Percentiles rank a stretch among this genome's conserved stretches.
Evolutionary conservation across 148 eudicot species (phyloP).

Genomic region (Hydrangea macrophylla): DNA sequence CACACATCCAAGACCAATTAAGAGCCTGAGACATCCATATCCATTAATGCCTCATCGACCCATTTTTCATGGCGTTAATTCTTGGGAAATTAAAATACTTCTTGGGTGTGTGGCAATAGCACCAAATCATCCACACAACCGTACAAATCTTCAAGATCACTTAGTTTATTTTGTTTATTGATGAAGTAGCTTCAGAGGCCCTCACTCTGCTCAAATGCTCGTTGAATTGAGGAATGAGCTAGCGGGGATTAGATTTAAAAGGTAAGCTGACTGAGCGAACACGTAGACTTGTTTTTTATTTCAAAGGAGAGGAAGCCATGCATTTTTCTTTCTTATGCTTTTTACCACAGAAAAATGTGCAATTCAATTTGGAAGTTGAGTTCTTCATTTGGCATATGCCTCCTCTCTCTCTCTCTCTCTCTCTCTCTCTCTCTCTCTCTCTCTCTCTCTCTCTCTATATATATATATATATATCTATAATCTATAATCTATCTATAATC

Average conservation of each 20-base stretch:
- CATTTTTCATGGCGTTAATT: constrained; percentile 4
- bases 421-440: too few species aligned
- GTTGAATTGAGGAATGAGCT: constrained; percentile 15
- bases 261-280: constrained; percentile 38
- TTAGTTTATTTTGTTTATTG: constrained; percentile 21
- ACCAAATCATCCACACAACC: constrained; percentile 33
- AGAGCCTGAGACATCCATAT: constrained; percentile 23
- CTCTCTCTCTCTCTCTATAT: too few species aligned
- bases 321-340: too few species aligned
- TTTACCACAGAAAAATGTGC: neutral
- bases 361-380: neutral
- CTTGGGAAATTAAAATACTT: constrained; percentile 17
- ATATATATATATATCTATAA: too few species aligned
- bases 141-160: constrained; percentile 19
- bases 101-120: constrained; percentile 28
- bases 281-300: constrained; percentile 4
- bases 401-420: too few species aligned
- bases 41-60: constrained; percentile 1
- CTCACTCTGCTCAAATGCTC: constrained; percentile 23
- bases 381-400: neutral
- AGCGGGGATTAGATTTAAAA: constrained; percentile 16
- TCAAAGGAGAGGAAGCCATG: constrained; percentile 17
- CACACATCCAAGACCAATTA: constrained; percentile 29
- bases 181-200: constrained; percentile 21
- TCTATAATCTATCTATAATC: too few species aligned